Base-by-base conservation (phyloP, 164 flowering plant genomes). In the Nymphaea colorata region DNA sequence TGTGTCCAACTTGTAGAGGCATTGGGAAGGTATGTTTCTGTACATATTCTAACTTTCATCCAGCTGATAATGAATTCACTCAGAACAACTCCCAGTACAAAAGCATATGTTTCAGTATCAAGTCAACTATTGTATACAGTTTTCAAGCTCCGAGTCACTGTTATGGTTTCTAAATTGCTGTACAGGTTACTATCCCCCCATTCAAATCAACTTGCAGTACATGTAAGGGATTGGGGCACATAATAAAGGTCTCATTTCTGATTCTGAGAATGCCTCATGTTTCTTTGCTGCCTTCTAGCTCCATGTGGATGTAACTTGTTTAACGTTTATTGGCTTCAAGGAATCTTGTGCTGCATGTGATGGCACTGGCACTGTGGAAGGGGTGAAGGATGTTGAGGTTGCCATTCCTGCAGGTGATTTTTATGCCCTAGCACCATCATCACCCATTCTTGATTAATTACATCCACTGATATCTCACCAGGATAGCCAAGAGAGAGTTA, bases 141-240 rank as follows among this genome's bases (percentile, higher is more conserved):
- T 47, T 47, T 47, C 12, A 47, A 47, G 55, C 12, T 47, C 7
- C 0, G 55, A 2, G 5, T 47, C 12, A 47, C 55, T 47, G 12
- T 47, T 2, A 7, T 47, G 12, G 4, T 47, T 47, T 7, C 12
- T 6, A 47, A 47, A 12, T 47, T 47, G 12, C 55, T 12, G 16
- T 70, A 57, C 77, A 91, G 98, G 91, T 91, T 61, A 87, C 96
- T 25, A 62, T 91, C 74, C 94, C 96, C 65, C 98, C 98, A 61
- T 93, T 93, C 77, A 84, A 87, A 41, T 76, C 96, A 72, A 91
- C 84, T 18, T 93, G 98, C 78, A 77, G 75, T 68, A 74, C 82
- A 51, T 93, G 98, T 73, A 88, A 77, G 80, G 98, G 98, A 41
- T 67, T 72, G 6, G 94, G 98, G 17, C 83, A 76, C 59, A 73